Evolutionary conservation across 495 filamentous ascomycete species (phyloP), one percentile per base, ranked within the genome.

Genomic region (Trichoderma virens): DNA sequence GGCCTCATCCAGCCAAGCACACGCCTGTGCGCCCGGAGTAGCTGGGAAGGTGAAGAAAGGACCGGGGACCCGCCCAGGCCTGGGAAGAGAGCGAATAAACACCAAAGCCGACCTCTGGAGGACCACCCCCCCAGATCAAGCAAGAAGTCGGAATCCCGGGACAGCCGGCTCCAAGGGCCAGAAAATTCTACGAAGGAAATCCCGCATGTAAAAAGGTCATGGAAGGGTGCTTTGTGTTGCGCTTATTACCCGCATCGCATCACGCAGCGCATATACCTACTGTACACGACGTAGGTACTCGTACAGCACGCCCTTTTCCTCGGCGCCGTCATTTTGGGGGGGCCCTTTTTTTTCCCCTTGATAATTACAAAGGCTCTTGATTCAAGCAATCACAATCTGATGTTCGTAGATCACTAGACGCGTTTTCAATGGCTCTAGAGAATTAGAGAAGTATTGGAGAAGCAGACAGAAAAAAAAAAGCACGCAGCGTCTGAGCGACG

Each of bases 171-270:
- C 11, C 3, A 30, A 28, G 51, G 25, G 25, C 16, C 51, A 56
- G 51, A 56, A 56, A 56, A 27, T 31, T 56, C 23, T 56, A 56
- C 51, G 51, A 56, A 56, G 51, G 51, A 56, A 56, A 56, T 56
- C 25, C 51, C 51, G 51, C 51, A 56, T 56, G 16, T 20, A 14
- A 27, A 56, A 20, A 23, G 6, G 6, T 6, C 34, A 7, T 6
- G 34, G 13, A 56, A 28, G 51, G 51, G 43, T 23, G 0, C 6
- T 20, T 20, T 47, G n/a, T 47, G 18, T 47, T 25, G 6, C 43
- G 23, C 11, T n/a, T 16, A 16, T 56, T 56, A 56, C 51, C 51
- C 51, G 51, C 51, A 51, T 51, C 18, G n/a, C 3, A 25, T 7
- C 16, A 20, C 1, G 20, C 43, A 47, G 38, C 38, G 11, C 38